Evolutionary conservation across 306 rosid genomes (phyloP), one percentile per base, ranked within the genome.

Genomic region (Styphnolobium japonicum): DNA sequence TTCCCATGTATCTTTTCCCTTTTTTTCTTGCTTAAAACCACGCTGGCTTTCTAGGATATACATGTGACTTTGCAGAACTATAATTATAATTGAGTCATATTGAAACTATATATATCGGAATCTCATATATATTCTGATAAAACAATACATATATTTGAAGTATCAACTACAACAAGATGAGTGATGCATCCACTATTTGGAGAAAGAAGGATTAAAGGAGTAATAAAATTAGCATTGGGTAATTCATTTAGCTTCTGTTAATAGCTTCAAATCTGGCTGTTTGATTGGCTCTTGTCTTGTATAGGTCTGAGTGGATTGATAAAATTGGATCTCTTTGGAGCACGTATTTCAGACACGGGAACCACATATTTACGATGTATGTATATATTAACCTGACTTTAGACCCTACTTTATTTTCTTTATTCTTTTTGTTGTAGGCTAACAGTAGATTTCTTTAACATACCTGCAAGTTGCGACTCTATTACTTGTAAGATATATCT

Each of bases 311-410:
- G 88, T 73, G 94, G 92, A 56, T 87, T 95, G 87, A 83, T 86
- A 67, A 93, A 91, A 75, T 80, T 95, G 84, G 99, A 95, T 91
- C 98, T 95, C 65, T 93, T 95, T 66, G 99, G 98, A 72, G 98
- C 99, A 60, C 96, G 82, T 37, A 91, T 93, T 80, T 84, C 98
- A 25, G 99, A 95, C 71, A 74, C 88, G 18, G 99, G 99, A 83
- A 87, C 93, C 42, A 25, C 85, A 65, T 84, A 82, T 88, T 78
- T 95, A 70, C 90, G 86, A 79, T 81, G 99, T 95, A 92, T 61
- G 98, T 79, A 62, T 57, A 33, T 71, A 19, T 45, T 46, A 61
- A 73, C 39, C 10, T 62, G 36, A 22, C 49, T 67, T 81, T 53
- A 77, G 55, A 56, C 29, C 42, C 22, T 36, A 33, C 34, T 75